A percentile compares a stretch with the other conserved stretches of the same genome.
Conservation (phyloP, 1,284 basidiomycete genomes). For the Puccinia novopanici region DNA sequence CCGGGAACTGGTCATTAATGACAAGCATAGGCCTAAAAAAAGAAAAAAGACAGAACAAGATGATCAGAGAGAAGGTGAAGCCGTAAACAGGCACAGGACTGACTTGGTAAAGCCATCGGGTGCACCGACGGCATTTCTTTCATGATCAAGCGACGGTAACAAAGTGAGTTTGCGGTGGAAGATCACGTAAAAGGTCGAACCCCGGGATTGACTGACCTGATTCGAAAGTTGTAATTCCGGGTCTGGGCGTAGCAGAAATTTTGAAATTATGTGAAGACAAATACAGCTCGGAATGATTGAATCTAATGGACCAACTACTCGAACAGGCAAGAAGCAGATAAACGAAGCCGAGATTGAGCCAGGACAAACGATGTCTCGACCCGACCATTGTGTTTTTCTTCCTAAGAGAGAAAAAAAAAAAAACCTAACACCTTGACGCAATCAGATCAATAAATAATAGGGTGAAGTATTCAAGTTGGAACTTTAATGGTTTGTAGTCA, state of each 20-base stretch:
- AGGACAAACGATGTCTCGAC: not conserved
- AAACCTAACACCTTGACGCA: not conserved
- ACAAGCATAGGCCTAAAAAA: slow-evolving; percentile 61
- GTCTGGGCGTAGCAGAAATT: slow-evolving; percentile 37
- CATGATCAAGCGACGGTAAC: not conserved
- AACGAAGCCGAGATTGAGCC: slow-evolving; percentile 10
- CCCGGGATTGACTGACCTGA: slow-evolving; percentile 23
- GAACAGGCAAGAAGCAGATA: slow-evolving; percentile 7
- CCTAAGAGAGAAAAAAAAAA: not conserved
- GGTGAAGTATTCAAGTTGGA: not conserved
- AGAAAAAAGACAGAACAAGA: not conserved
- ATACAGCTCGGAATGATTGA: slow-evolving; percentile 46
- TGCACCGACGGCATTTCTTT: slow-evolving; percentile 37
- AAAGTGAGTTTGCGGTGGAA: not conserved
- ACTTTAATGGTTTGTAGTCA: not conserved
- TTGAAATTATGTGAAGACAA: slow-evolving; percentile 45
- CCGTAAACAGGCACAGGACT: not conserved
- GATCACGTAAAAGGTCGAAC: not conserved
- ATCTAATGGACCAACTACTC: slow-evolving; percentile 10
- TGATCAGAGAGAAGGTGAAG: not conserved
- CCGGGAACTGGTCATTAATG: slow-evolving; percentile 64
- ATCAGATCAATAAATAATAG: too few species aligned
- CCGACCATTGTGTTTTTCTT: not conserved
- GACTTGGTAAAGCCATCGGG: slow-evolving; percentile 47
- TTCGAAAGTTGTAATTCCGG: slow-evolving; percentile 34